Base-by-base conservation (phyloP, 208 protist genomes). In the Angomonas deanei region DNA sequence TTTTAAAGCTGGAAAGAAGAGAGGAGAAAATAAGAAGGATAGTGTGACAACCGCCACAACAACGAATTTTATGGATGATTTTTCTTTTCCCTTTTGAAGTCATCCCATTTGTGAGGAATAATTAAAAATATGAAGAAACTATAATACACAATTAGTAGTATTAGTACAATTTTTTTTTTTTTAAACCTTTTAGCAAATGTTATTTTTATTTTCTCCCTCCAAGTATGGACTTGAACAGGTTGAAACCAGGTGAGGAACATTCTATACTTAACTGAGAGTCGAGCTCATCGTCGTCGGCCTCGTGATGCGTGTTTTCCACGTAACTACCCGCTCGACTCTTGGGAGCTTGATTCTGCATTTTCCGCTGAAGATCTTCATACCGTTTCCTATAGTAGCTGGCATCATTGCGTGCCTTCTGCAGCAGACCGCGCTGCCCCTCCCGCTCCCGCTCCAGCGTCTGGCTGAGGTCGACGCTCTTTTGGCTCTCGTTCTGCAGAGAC, bases 381-480 rank as follows among this genome's bases (percentile, higher is more conserved):
- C 76, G 70, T 13, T 78, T 46, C 0, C 78, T 74, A 82, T 83
- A 93, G 64, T 93, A 83, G 23, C 77, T 62, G 1, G 76, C 79
- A 57, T 93, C 81, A 23, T 74, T 80, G 31, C 74, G 69, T 4
- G 81, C 81, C 30, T 67, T 72, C 28, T 82, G 58, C 0, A 91
- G 49, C 36, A 80, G 59, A 17, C 64, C 64, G 26, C 68, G 57
- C 26, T 78, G 42, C 23, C 30, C 63, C 19, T 70, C 61, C 28
- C 73, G 68, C 57, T 88, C 83, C 34, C 75, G 63, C 31, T 86
- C 74, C 0, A 87, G 54, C 0, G 57, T 69, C 66, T 77, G 61
- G 17, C 75, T 76, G 24, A 93, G 68, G 34, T 86, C 76, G 34
- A 74, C 46, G 50, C 76, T 83, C 17, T 58, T 55, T 26, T 61